A percentile compares a stretch with the other conserved stretches of the same genome.
These are phyloP conservation scores for Magnaporthales sp. DNA, from an alignment of 2,329 filamentous ascomycete genomes.

Conservation along the genomic window DNA sequence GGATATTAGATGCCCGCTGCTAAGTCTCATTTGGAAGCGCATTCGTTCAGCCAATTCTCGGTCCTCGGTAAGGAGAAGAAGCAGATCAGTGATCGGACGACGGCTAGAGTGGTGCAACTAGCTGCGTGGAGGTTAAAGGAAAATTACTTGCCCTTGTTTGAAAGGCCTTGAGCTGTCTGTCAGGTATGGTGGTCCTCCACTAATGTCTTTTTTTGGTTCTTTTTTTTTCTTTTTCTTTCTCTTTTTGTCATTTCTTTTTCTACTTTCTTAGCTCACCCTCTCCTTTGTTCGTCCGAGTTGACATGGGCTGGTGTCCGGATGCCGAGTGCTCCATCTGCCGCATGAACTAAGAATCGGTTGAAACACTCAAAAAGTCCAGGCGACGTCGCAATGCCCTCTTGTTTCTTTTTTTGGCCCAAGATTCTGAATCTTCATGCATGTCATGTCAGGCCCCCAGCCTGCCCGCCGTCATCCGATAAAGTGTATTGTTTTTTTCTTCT, in stretches of 20 bases:
- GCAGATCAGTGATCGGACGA: neutral
- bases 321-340: neutral
- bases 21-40: neutral
- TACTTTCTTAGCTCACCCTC: neutral
- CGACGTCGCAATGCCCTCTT: neutral
- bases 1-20: neutral
- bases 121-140: neutral
- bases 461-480: neutral
- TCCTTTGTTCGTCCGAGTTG: neutral
- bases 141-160: neutral
- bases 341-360: neutral
- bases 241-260: neutral
- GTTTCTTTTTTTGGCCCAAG: neutral
- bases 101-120: neutral
- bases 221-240: neutral
- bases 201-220: neutral
- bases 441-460: neutral
- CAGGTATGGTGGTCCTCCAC: neutral
- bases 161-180: neutral
- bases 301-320: neutral
- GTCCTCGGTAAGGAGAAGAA: neutral
- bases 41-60: neutral
- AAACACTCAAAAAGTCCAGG: conserved; percentile 1
- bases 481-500: neutral
- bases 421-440: neutral